Conservation (phyloP, 2,329 filamentous ascomycete species). For the Chrysoporthe austroafricana region DNA sequence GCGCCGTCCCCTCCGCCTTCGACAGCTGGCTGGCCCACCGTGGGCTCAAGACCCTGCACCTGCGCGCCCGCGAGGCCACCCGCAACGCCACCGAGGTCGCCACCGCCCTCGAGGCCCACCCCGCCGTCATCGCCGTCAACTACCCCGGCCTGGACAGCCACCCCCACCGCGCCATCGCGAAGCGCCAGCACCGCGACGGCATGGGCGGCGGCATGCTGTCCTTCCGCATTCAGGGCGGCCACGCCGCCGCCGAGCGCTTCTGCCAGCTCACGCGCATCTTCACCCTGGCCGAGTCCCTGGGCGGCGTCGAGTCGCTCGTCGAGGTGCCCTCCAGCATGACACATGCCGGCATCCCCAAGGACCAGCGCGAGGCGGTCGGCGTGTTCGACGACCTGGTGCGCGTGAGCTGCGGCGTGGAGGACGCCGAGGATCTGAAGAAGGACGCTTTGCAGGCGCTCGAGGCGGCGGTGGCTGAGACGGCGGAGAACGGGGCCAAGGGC, state of each 20-base stretch:
- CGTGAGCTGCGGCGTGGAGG: slow-evolving; percentile 93
- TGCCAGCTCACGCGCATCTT: slow-evolving; percentile 89
- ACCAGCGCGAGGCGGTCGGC: slow-evolving; percentile 87
- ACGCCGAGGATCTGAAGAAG: slow-evolving; percentile 77
- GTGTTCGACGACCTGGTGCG: slow-evolving; percentile 94
- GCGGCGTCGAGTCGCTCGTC: slow-evolving; percentile 88
- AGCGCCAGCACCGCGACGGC: slow-evolving; percentile 90
- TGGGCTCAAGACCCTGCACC: slow-evolving; percentile 93
- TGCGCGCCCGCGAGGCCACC: slow-evolving; percentile 84
- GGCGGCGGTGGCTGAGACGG: slow-evolving; percentile 59
- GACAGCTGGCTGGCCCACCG: slow-evolving; percentile 98
- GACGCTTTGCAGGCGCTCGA: slow-evolving; percentile 84
- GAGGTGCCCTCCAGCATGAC: slow-evolving; percentile 97
- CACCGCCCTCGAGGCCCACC: slow-evolving; percentile 74
- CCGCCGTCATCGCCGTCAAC: slow-evolving; percentile 87
- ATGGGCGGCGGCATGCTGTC: slow-evolving; percentile 98
- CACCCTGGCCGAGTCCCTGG: slow-evolving; percentile 85
- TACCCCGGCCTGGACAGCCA: slow-evolving; percentile 92
- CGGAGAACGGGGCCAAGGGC: slow-evolving; percentile 16
- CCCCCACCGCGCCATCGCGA: slow-evolving; percentile 80
- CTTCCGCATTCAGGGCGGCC: slow-evolving; percentile 89
- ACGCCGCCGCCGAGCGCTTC: slow-evolving; percentile 85
- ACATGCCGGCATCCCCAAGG: slow-evolving; percentile 89
- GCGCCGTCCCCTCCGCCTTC: slow-evolving; percentile 91
- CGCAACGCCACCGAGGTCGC: slow-evolving; percentile 82